Evolutionary conservation across 192 early-diverging fungal genomes (phyloP).

Genomic region (Chytriomyces confervae): DNA sequence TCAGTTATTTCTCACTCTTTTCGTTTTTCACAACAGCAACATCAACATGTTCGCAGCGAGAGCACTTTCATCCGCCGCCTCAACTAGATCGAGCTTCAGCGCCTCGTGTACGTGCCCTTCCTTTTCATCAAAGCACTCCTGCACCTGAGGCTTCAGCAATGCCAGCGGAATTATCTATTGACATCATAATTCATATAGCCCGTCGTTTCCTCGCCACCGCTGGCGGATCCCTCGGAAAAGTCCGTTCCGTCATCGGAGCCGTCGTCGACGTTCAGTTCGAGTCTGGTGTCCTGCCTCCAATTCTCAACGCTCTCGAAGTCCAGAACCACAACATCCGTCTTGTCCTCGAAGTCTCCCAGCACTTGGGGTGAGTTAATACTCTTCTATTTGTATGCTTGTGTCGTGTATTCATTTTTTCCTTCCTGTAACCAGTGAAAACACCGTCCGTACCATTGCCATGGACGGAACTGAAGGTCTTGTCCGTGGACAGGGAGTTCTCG

Average conservation of each 20-base stretch:
- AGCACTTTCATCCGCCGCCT: conserved; percentile 30
- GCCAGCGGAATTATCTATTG: neutral
- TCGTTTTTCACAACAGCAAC: neutral
- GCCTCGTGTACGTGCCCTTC: conserved; percentile 24
- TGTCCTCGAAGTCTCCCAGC: conserved; percentile 93
- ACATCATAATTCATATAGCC: conserved; percentile 9
- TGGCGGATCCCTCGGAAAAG: conserved; percentile 62
- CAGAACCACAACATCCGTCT: conserved; percentile 77
- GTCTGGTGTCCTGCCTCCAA: conserved; percentile 83
- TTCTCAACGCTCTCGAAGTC: conserved; percentile 95
- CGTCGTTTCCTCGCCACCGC: conserved; percentile 41
- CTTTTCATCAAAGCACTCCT: neutral
- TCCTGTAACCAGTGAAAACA: conserved; percentile 72
- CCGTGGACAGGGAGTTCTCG: conserved; percentile 90
- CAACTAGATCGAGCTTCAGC: conserved; percentile 29
- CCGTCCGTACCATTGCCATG: conserved; percentile 98
- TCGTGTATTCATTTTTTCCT: conserved; percentile 33
- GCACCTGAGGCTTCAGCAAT: neutral
- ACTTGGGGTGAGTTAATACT: conserved; percentile 70
- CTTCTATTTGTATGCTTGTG: conserved; percentile 24
- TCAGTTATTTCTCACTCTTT: neutral
- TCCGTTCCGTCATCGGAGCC: conserved; percentile 95
- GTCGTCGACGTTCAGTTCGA: conserved; percentile 98
- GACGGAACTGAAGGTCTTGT: conserved; percentile 97
- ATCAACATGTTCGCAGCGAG: conserved; percentile 34